These are phyloP conservation scores for Pseudozyma tsukubaensis DNA, from an alignment of 1,284 basidiomycete species.

Conservation along the genomic window DNA sequence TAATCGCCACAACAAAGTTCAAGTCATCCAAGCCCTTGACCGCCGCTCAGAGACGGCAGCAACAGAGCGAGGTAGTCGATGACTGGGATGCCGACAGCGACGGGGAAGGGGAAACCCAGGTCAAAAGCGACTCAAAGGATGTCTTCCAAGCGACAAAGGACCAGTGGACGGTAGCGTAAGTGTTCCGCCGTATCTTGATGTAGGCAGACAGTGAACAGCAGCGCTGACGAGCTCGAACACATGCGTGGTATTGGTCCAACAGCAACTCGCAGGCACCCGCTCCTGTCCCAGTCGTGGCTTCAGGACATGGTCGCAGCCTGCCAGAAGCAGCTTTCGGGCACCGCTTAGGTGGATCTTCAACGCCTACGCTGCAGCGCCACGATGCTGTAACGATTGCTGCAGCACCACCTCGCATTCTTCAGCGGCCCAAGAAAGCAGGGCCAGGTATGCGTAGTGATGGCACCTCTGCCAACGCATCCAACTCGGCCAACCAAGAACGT, in stretches of 20 bases:
- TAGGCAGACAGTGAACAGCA: neutral
- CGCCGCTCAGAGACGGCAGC: slow-evolving; percentile 14
- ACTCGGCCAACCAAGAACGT: slow-evolving; percentile 24
- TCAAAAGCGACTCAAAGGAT: slow-evolving; percentile 2
- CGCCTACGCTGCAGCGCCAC: neutral
- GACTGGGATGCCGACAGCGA: slow-evolving; percentile 52
- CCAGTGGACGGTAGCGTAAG: slow-evolving; percentile 47
- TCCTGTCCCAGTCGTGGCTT: slow-evolving; percentile 16
- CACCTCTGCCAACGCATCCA: slow-evolving; percentile 9
- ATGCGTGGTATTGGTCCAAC: no score
- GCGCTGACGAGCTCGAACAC: no score
- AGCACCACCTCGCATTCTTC: slow-evolving; percentile 44
- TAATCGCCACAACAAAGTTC: slow-evolving; percentile 43
- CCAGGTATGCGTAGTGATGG: slow-evolving; percentile 46
- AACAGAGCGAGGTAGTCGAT: slow-evolving; percentile 26
- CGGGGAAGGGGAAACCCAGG: slow-evolving; percentile 14
- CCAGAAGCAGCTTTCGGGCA: slow-evolving; percentile 38
- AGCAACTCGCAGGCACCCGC: slow-evolving; percentile 42
- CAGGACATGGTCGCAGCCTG: slow-evolving; percentile 24
- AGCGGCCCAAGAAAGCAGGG: slow-evolving; percentile 35
- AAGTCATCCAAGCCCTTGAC: slow-evolving; percentile 20
- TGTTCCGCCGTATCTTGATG: neutral
- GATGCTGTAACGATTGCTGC: slow-evolving; percentile 14
- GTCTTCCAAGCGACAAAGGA: slow-evolving; percentile 36
- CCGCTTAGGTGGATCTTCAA: slow-evolving; percentile 2